These are phyloP conservation scores for Sporothrix luriei DNA, from an alignment of 2,329 filamentous ascomycete species.

Conservation along the genomic window DNA sequence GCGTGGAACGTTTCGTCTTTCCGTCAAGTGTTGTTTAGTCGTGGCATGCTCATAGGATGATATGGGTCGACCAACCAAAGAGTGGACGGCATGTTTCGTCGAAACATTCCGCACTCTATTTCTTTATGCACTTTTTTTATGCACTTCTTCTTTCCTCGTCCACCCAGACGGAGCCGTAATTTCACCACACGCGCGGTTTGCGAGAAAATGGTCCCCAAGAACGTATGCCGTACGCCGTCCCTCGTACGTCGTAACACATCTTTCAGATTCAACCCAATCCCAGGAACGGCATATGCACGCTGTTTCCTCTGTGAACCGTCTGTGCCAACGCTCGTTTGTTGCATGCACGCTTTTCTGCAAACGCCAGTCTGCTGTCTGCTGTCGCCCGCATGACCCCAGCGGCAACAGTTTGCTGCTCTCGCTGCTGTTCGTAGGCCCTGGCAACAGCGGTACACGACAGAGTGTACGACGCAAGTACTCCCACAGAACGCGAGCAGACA, in stretches of 20 bases:
- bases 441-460: constrained; percentile 24
- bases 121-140: not conserved
- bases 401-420: not conserved
- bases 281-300: constrained; percentile 5
- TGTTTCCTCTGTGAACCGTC: not conserved
- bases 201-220: not conserved
- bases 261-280: not conserved
- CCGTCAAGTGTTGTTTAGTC: not conserved
- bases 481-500: not conserved
- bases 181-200: not conserved
- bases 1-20: not conserved
- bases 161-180: not conserved
- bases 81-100: not conserved
- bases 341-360: constrained; percentile 2
- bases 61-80: not conserved
- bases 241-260: too few relatives aligned
- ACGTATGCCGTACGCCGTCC: too few relatives aligned
- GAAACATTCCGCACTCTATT: not conserved
- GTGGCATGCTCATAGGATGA: not conserved
- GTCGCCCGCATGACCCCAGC: not conserved
- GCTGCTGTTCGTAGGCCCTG: not conserved
- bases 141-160: not conserved
- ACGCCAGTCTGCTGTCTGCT: not conserved
- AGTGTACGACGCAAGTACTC: too few relatives aligned
- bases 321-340: not conserved